Evolutionary conservation across 2,329 filamentous ascomycete genomes (phyloP).

Genomic region (Ophiostoma sp.): DNA sequence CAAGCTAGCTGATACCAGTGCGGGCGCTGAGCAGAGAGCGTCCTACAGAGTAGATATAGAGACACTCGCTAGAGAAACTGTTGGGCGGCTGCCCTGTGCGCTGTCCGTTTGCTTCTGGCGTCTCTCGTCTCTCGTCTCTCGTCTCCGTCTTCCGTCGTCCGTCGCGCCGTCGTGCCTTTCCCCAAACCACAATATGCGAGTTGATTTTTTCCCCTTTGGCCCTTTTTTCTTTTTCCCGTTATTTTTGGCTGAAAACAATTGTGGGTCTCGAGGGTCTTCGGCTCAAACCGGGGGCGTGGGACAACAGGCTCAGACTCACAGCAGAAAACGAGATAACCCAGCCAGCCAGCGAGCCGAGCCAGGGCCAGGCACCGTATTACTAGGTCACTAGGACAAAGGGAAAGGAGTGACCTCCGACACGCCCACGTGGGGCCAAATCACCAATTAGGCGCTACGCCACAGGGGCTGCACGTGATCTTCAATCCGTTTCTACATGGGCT

Average conservation of each 20-base stretch:
- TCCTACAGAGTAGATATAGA: no score
- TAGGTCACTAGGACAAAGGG: background rate
- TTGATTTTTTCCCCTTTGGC: constrained; percentile 9
- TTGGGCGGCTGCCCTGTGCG: background rate
- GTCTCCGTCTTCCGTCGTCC: background rate
- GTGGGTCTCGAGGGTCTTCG: constrained; percentile 21
- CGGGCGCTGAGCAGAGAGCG: no score
- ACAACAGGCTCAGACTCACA: background rate
- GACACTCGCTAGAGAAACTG: no score
- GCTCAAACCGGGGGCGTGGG: constrained; percentile 23
- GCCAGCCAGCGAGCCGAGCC: background rate
- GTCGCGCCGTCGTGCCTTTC: background rate
- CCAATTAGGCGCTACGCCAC: background rate
- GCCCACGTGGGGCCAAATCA: constrained; percentile 7
- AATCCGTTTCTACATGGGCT: background rate
- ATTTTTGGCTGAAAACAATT: constrained; percentile 19
- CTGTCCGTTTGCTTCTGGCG: background rate
- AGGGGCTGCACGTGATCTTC: background rate
- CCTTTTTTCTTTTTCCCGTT: background rate
- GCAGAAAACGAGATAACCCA: no score
- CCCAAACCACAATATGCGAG: background rate
- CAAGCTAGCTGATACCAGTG: no score
- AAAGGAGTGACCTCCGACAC: background rate
- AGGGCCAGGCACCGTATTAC: constrained; percentile 4
- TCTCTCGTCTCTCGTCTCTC: no score